These are phyloP conservation scores for Myxozyma nipponensis DNA, from an alignment of 805 yeast species.

Conservation along the genomic window DNA sequence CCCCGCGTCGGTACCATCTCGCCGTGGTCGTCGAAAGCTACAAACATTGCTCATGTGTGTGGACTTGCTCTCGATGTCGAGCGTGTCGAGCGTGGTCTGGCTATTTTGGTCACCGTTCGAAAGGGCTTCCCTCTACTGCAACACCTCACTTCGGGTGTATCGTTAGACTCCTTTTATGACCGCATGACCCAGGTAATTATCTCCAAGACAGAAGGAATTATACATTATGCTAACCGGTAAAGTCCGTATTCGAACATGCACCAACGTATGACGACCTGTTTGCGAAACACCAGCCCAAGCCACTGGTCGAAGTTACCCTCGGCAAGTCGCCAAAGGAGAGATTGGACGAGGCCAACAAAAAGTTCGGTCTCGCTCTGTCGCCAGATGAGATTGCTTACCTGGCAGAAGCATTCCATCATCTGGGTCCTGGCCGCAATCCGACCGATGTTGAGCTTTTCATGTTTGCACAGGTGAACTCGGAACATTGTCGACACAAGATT, in stretches of 20 bases:
- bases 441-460: slow-evolving; percentile 96
- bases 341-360: slow-evolving; percentile 70
- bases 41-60: slow-evolving; percentile 86
- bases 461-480: slow-evolving; percentile 99
- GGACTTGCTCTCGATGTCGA: slow-evolving; percentile 68
- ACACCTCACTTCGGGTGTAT: slow-evolving; percentile 50
- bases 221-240: neutral
- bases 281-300: slow-evolving; percentile 74
- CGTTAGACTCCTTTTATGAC: slow-evolving; percentile 74
- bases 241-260: slow-evolving; percentile 46
- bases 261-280: slow-evolving; percentile 71
- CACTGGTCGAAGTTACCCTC: slow-evolving; percentile 70
- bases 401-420: slow-evolving; percentile 69
- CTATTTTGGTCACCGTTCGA: slow-evolving; percentile 65
- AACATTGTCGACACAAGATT: slow-evolving; percentile 98
- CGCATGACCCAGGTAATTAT: slow-evolving; percentile 83
- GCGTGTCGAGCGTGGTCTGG: slow-evolving; percentile 87
- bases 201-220: slow-evolving; percentile 11
- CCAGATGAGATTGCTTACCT: slow-evolving; percentile 88
- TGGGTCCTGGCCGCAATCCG: slow-evolving; percentile 70
- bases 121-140: slow-evolving; percentile 65
- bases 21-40: slow-evolving; percentile 99
- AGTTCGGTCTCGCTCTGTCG: slow-evolving; percentile 91
- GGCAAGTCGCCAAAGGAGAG: slow-evolving; percentile 52
- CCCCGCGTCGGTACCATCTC: slow-evolving; percentile 97